Base-by-base conservation (phyloP, 768 basidiomycete species). In the Cubamyces sp. region DNA sequence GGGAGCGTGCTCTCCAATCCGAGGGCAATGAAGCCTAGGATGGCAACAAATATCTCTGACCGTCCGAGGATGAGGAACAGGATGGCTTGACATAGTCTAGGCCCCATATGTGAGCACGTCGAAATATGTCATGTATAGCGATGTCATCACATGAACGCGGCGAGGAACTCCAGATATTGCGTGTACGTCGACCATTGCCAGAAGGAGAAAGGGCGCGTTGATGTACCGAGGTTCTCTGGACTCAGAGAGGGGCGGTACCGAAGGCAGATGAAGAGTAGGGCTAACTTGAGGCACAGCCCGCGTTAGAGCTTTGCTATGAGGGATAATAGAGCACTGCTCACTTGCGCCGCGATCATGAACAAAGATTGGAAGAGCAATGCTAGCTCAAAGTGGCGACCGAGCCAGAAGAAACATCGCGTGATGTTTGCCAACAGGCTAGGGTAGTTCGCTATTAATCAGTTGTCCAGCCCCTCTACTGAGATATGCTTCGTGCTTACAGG, bases 351-450 rank as follows among this genome's bases (percentile, higher is more conserved):
- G 62, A 94, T 93, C 92, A 94, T 92, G 54, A 94, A 77, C 58
- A 94, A 74, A 18, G 91, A 92, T 74, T 94, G 92, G 9, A 92
- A 66, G n/a, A 94, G 78, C 54, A 94, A 75, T 2, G 92, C 83
- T 48, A 82, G 74, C 76, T 94, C 92, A 73, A 92, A 94, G 54
- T 70, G 89, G 41, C 87, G 78, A 57, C 92, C 92, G 39, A 94
- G 76, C 92, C 92, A 94, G 76, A 94, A 94, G 79, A 93, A 94
- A 74, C 92, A 94, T 69, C 92, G 82, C 25, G 89, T 88, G 55
- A 94, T 92, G 74, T 94, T 94, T 52, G 92, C 91, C 61, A 91
- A 79, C 34, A 93, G 78, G 67, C 91, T 92, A 54, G 19, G 55
- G 30, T 26, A 16, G 25, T 8, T 25, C n/a, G n/a, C n/a, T 9